Conservation (phyloP, 1,139 yeast species). For the Protomyces inundatus region DNA sequence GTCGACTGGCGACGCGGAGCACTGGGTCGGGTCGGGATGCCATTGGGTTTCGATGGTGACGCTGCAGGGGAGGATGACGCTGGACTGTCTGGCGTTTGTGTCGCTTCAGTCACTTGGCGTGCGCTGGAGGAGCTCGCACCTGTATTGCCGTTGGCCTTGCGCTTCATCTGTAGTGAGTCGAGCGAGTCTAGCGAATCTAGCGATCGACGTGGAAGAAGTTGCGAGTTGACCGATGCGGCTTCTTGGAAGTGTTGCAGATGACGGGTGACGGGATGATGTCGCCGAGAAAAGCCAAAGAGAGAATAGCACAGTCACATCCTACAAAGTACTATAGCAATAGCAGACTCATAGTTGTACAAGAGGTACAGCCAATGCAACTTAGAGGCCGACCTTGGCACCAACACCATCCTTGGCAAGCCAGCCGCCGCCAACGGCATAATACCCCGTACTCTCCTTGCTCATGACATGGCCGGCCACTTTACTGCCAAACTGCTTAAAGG, state of each 20-base stretch:
- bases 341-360: no score
- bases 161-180: no score
- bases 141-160: no score
- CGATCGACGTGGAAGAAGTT: not conserved
- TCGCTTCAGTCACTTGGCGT: not conserved
- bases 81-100: not conserved
- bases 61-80: not conserved
- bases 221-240: not conserved
- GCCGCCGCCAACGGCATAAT: constrained; percentile 6
- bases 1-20: not conserved
- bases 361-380: not conserved
- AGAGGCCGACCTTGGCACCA: not conserved
- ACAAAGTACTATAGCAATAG: no score
- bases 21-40: not conserved
- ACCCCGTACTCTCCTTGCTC: constrained; percentile 4
- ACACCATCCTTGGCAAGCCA: constrained; percentile 15
- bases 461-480: not conserved
- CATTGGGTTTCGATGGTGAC: no score
- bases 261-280: no score
- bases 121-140: no score
- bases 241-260: no score
- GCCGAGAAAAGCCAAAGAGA: no score
- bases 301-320: no score
- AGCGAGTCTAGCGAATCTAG: no score
- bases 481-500: constrained; percentile 2